Evolutionary conservation across 1,139 yeast species (phyloP).

Genomic region (Trichomonascaceae sp.): DNA sequence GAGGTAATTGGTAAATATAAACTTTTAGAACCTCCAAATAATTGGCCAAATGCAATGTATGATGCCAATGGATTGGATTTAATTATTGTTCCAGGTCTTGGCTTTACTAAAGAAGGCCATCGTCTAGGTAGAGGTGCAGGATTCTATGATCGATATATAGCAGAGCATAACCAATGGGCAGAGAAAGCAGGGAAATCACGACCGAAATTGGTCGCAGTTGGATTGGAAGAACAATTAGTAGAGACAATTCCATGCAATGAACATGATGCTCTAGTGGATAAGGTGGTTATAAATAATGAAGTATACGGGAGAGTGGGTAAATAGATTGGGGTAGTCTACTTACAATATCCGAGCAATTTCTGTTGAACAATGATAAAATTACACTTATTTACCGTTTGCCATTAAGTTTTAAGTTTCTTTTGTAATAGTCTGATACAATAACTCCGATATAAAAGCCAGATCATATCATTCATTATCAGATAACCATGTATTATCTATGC

Average conservation of each 20-base stretch:
- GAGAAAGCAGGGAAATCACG: constrained; percentile 12
- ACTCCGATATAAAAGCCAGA: no score
- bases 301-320: neutral
- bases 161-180: constrained; percentile 40
- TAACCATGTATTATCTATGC: neutral
- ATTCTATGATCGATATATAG: constrained; percentile 74
- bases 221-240: constrained; percentile 64
- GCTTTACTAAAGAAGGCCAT: constrained; percentile 49
- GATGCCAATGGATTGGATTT: constrained; percentile 50
- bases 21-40: constrained; percentile 55
- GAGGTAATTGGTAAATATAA: constrained; percentile 64
- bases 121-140: constrained; percentile 94
- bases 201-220: constrained; percentile 53
- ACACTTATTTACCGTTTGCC: no score
- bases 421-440: no score
- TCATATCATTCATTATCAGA: no score
- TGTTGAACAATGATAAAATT: no score
- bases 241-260: constrained; percentile 53
- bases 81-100: constrained; percentile 80
- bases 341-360: no score
- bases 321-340: neutral
- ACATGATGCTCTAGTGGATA: constrained; percentile 67
- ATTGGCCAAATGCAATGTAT: constrained; percentile 29
- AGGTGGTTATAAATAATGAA: constrained; percentile 41
- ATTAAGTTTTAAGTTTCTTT: no score